Percentiles rank a stretch among this genome's conserved stretches.
Conservation (phyloP, 192 early-diverging fungal species). For the Ambispora gerdemannii region DNA sequence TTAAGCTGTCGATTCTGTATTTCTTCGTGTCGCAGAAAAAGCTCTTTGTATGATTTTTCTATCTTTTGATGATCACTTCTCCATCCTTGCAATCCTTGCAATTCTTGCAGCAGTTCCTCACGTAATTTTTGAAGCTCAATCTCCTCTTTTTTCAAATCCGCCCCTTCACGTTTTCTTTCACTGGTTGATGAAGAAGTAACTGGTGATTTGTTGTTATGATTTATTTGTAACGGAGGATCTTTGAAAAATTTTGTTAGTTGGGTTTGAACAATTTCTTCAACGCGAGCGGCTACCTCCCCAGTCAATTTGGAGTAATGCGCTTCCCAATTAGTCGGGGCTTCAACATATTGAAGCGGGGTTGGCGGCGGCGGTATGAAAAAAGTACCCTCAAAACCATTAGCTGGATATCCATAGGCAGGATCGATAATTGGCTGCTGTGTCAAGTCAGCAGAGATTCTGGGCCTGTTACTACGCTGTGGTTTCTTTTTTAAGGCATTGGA, state of each 20-base stretch:
- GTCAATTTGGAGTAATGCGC: background rate
- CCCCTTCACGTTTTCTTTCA: background rate
- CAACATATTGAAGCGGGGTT: background rate
- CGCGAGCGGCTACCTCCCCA: background rate
- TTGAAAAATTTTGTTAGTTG: background rate
- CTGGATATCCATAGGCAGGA: background rate
- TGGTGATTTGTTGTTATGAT: too few relatives aligned
- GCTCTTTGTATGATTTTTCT: background rate
- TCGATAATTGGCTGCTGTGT: background rate
- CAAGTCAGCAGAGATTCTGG: background rate
- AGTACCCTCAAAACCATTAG: background rate
- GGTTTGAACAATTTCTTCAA: slow-evolving; percentile 3
- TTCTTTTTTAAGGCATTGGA: background rate
- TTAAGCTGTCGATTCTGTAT: slow-evolving; percentile 3
- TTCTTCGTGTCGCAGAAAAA: slow-evolving; percentile 4
- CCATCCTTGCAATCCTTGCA: slow-evolving; percentile 4
- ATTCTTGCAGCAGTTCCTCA: background rate
- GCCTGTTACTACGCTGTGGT: background rate
- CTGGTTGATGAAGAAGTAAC: background rate
- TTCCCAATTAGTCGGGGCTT: slow-evolving; percentile 8
- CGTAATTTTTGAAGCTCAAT: background rate
- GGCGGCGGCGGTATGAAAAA: background rate
- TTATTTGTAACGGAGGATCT: background rate
- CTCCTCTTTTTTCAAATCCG: slow-evolving; percentile 5
- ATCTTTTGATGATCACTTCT: slow-evolving; percentile 11